Percentiles rank a stretch among this genome's conserved stretches.
phyloP scores from a whole-genome alignment of 116 monocot genomes.

The Cymodocea nodosa region DNA sequence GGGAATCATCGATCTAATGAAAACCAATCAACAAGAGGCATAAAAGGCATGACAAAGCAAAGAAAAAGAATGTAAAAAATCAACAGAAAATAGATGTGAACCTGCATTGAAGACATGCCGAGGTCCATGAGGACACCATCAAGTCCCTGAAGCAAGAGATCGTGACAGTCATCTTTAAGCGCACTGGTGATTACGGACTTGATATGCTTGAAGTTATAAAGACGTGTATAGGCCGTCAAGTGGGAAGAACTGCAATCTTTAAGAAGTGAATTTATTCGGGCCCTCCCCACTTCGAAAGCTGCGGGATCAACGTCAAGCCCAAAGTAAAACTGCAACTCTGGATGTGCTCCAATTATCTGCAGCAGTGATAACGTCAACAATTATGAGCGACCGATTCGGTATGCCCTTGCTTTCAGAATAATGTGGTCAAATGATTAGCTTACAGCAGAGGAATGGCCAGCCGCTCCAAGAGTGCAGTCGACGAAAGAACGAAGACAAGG shows the following conservation, averaged over 20 bases:
- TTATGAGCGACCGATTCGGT: not conserved
- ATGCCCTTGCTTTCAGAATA: no score
- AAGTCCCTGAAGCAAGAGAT: conserved; percentile 22
- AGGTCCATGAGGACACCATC: conserved; percentile 91
- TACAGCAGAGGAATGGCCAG: conserved; percentile 72
- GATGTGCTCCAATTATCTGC: conserved; percentile 63
- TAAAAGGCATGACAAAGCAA: no score
- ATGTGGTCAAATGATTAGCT: not conserved
- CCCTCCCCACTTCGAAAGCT: conserved; percentile 38
- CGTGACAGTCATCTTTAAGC: not conserved
- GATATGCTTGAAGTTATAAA: conserved; percentile 71
- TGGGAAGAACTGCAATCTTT: not conserved
- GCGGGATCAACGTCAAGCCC: conserved; percentile 75
- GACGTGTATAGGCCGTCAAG: conserved; percentile 32
- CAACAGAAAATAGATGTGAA: not conserved
- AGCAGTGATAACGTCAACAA: not conserved
- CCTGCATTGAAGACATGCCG: conserved; percentile 98
- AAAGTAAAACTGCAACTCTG: conserved; percentile 61
- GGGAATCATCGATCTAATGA: conserved; percentile 42
- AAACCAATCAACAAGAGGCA: no score
- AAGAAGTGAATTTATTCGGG: conserved; percentile 20
- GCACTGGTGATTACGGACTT: conserved; percentile 41
- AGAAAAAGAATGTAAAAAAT: no score
- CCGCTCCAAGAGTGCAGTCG: conserved; percentile 95
- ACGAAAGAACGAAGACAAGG: conserved; percentile 66